These are phyloP conservation scores for Cladosporium colombiae DNA, from an alignment of 2,329 filamentous ascomycete species.

Conservation along the genomic window DNA sequence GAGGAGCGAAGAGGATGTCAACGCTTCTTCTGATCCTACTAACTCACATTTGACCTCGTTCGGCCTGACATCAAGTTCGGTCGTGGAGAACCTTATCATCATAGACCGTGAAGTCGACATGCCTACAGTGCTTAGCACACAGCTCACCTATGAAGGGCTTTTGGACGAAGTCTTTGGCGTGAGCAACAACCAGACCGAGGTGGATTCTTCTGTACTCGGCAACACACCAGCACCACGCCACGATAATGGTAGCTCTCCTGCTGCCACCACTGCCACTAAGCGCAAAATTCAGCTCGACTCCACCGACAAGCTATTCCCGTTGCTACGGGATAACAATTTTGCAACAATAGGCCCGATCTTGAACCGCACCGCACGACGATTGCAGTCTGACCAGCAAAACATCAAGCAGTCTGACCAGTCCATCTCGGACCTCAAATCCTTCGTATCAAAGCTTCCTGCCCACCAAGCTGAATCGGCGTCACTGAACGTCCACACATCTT, in stretches of 20 bases:
- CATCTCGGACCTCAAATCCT: conserved; percentile 87
- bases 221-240: conserved; percentile 59
- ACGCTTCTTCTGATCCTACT: conserved; percentile 39
- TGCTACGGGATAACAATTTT: conserved; percentile 90
- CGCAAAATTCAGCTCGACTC: conserved; percentile 87
- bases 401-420: conserved; percentile 79
- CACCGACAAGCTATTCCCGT: conserved; percentile 83
- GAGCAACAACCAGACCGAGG: conserved; percentile 86
- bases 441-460: conserved; percentile 88
- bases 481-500: conserved; percentile 84
- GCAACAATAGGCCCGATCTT: conserved; percentile 86
- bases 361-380: conserved; percentile 84
- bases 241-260: conserved; percentile 35
- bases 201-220: conserved; percentile 87
- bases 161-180: conserved; percentile 94
- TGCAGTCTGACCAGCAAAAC: conserved; percentile 85
- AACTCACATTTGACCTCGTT: conserved; percentile 54
- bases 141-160: conserved; percentile 93
- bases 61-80: conserved; percentile 79
- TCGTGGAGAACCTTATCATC: conserved; percentile 87
- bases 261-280: conserved; percentile 64
- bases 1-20: conserved; percentile 81
- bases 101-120: conserved; percentile 95
- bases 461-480: conserved; percentile 94
- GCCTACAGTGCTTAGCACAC: conserved; percentile 86